Conservation (phyloP, 345 rosid genomes). For the Combretum micranthum region DNA sequence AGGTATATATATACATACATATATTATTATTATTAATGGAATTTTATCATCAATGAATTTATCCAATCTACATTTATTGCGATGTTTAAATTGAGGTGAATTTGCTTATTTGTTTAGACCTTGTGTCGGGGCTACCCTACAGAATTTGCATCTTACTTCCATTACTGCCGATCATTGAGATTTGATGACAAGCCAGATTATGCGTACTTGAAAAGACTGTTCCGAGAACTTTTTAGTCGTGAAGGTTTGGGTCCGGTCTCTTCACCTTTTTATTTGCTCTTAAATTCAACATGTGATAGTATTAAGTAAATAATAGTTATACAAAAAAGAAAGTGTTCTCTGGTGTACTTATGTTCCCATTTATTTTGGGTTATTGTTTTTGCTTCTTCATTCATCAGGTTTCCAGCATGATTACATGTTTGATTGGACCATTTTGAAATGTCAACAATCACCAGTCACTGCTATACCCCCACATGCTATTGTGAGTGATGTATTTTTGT, state of each 20-base stretch:
- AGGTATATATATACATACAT: conserved; percentile 35
- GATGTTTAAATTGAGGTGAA: no score
- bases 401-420: conserved; percentile 86
- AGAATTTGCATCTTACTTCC: conserved; percentile 88
- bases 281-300: background rate
- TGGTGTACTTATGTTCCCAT: conserved; percentile 1
- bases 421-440: conserved; percentile 93
- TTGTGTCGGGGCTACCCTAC: conserved; percentile 85
- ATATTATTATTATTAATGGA: conserved; percentile 5
- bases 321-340: no score
- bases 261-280: background rate
- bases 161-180: conserved; percentile 79
- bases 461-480: conserved; percentile 46
- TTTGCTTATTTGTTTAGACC: conserved; percentile 31
- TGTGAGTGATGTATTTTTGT: conserved; percentile 29
- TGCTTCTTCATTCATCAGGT: conserved; percentile 33
- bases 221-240: conserved; percentile 85
- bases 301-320: no score
- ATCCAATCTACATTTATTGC: no score
- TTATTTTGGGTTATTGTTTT: conserved; percentile 3
- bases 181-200: conserved; percentile 91
- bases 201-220: conserved; percentile 79
- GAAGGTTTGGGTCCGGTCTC: conserved; percentile 49
- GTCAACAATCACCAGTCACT: conserved; percentile 71
- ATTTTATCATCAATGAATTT: background rate